phyloP scores from a whole-genome alignment of 2,329 filamentous ascomycete genomes.

The Colletotrichum nymphaeae region DNA sequence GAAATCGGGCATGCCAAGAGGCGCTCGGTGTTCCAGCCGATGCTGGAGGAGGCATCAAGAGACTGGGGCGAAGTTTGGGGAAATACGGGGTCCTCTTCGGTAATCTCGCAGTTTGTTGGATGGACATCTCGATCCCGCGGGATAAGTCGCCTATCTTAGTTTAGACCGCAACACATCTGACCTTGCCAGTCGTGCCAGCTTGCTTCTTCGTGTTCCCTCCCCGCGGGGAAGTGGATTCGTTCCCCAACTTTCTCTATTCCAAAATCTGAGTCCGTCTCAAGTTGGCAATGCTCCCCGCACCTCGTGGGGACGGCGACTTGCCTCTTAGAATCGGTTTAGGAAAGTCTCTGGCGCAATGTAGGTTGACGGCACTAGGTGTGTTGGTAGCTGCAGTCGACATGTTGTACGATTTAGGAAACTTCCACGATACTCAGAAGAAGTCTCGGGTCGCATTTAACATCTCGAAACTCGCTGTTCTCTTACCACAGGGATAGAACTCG shows the following conservation, averaged over 20 bases:
- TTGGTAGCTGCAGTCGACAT: neutral
- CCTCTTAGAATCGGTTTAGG: neutral
- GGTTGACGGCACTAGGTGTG: neutral
- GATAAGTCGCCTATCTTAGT: constrained; percentile 21
- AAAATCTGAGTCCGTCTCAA: neutral
- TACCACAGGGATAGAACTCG: neutral
- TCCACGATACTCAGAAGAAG: neutral
- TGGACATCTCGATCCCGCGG: constrained; percentile 18
- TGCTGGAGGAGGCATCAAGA: constrained; percentile 7
- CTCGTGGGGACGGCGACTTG: neutral
- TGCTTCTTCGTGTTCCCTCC: neutral
- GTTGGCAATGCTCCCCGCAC: neutral
- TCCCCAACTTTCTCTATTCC: constrained; percentile 6
- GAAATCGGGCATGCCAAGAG: neutral
- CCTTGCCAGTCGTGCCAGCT: too few species aligned
- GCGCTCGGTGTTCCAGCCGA: constrained; percentile 14
- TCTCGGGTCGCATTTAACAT: constrained; percentile 7
- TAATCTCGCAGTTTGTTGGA: neutral
- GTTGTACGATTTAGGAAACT: neutral
- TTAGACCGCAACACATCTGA: neutral
- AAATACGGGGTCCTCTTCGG: neutral
- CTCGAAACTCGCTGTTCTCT: neutral
- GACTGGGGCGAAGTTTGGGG: constrained; percentile 4
- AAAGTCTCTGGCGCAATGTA: neutral
- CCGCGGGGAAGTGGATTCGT: constrained; percentile 32